Evolutionary conservation across 2,329 filamentous ascomycete genomes (phyloP).

Genomic region (Aspergillus unguis): DNA sequence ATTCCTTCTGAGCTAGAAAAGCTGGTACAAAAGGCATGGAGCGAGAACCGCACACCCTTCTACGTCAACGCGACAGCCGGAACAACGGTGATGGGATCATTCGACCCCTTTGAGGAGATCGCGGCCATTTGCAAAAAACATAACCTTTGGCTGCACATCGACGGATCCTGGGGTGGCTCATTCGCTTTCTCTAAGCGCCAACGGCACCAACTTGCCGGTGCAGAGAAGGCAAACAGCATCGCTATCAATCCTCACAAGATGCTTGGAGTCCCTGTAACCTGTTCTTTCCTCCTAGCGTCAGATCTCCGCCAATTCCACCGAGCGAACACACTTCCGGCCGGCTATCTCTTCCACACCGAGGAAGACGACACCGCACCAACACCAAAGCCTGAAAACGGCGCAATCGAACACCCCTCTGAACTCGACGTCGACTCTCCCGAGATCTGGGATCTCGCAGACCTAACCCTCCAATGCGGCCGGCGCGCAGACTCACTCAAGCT

Average conservation of each 20-base stretch:
- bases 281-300: constrained; percentile 77
- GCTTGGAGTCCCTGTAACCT: constrained; percentile 87
- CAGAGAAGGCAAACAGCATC: constrained; percentile 72
- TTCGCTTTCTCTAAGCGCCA: constrained; percentile 72
- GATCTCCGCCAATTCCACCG: constrained; percentile 74
- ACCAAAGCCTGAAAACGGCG: constrained; percentile 20
- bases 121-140: constrained; percentile 66
- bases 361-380: constrained; percentile 40
- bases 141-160: constrained; percentile 86
- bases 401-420: constrained; percentile 18
- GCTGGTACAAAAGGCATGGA: constrained; percentile 59
- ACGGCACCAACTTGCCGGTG: constrained; percentile 63
- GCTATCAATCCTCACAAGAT: constrained; percentile 97
- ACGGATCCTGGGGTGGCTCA: constrained; percentile 85
- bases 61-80: constrained; percentile 96
- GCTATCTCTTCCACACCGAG: constrained; percentile 73
- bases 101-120: constrained; percentile 73
- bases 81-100: constrained; percentile 88
- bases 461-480: constrained; percentile 90
- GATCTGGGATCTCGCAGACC: constrained; percentile 83
- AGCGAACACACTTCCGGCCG: constrained; percentile 82
- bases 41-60: constrained; percentile 73
- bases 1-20: constrained; percentile 61
- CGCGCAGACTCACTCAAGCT: constrained; percentile 83
- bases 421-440: constrained; percentile 47